phyloP scores from a whole-genome alignment of 2,329 filamentous ascomycete species.

The Pseudocercospora macadamiae region DNA sequence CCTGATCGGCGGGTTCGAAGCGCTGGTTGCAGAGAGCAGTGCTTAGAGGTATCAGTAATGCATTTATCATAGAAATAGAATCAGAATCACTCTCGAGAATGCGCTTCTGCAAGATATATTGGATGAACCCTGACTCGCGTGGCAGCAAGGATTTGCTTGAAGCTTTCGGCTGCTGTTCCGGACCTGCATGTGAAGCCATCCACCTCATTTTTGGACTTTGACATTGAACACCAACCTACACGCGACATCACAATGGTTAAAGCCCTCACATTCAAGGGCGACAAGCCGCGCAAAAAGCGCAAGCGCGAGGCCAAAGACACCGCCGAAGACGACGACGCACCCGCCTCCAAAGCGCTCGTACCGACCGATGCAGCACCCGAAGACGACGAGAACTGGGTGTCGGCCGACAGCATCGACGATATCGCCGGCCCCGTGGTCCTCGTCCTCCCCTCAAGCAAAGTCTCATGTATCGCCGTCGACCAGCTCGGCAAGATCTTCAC shows the following conservation, averaged over 20 bases:
- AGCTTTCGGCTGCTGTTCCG: not conserved
- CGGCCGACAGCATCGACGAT: constrained; percentile 73
- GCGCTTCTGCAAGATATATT: too few species aligned
- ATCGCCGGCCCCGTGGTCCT: constrained; percentile 81
- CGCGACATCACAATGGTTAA: constrained; percentile 70
- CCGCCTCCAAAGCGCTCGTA: constrained; percentile 40
- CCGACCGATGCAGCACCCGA: constrained; percentile 42
- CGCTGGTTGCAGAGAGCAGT: constrained; percentile 44
- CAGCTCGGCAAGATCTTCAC: constrained; percentile 84
- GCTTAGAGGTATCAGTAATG: not conserved
- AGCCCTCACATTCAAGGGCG: constrained; percentile 91
- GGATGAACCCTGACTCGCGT: too few species aligned
- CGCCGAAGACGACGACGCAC: constrained; percentile 42
- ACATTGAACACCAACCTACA: too few species aligned
- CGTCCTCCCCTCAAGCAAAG: constrained; percentile 69
- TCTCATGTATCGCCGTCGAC: constrained; percentile 81
- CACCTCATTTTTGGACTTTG: not conserved
- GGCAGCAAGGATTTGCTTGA: too few species aligned
- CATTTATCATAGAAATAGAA: not conserved
- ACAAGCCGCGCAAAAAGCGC: constrained; percentile 92
- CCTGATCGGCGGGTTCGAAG: constrained; percentile 67
- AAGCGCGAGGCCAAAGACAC: constrained; percentile 52
- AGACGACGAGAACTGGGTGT: constrained; percentile 88
- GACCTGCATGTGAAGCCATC: not conserved
- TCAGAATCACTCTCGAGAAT: not conserved